Evolutionary conservation across 2,329 filamentous ascomycete genomes (phyloP).

Genomic region (Fusarium fujikuroi): DNA sequence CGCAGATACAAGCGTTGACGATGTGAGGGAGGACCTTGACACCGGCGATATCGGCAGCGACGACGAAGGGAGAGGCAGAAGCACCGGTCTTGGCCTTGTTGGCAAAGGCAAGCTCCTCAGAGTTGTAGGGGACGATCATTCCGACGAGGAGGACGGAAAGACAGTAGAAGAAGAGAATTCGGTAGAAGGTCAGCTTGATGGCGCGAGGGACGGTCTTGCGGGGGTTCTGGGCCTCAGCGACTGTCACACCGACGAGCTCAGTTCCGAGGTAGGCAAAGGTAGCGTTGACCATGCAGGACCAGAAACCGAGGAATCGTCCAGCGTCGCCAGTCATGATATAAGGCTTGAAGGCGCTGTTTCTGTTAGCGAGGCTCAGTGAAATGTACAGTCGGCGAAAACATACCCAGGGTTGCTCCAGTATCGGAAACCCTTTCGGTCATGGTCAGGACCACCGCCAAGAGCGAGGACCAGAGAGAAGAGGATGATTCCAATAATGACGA

Average conservation of each 20-base stretch:
- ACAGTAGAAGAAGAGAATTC: conserved; percentile 84
- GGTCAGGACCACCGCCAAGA: conserved; percentile 71
- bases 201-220: conserved; percentile 79
- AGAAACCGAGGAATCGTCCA: conserved; percentile 71
- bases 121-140: conserved; percentile 81
- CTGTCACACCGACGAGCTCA: conserved; percentile 80
- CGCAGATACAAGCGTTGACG: conserved; percentile 77
- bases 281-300: conserved; percentile 78
- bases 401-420: conserved; percentile 71
- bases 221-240: conserved; percentile 83
- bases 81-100: conserved; percentile 53
- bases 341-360: conserved; percentile 51
- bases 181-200: conserved; percentile 84
- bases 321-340: conserved; percentile 42
- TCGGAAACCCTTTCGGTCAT: conserved; percentile 71
- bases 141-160: conserved; percentile 78
- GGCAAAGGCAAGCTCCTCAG: conserved; percentile 67
- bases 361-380: conserved; percentile 3
- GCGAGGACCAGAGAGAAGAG: conserved; percentile 72
- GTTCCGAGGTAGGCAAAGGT: conserved; percentile 84
- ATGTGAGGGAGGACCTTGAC: conserved; percentile 73
- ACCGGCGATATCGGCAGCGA: conserved; percentile 72
- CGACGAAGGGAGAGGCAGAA: conserved; percentile 76
- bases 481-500: conserved; percentile 74
- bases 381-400: too few species aligned